Base-by-base conservation (phyloP, 106 monocot genomes). In the Dendrobium huoshanense region DNA sequence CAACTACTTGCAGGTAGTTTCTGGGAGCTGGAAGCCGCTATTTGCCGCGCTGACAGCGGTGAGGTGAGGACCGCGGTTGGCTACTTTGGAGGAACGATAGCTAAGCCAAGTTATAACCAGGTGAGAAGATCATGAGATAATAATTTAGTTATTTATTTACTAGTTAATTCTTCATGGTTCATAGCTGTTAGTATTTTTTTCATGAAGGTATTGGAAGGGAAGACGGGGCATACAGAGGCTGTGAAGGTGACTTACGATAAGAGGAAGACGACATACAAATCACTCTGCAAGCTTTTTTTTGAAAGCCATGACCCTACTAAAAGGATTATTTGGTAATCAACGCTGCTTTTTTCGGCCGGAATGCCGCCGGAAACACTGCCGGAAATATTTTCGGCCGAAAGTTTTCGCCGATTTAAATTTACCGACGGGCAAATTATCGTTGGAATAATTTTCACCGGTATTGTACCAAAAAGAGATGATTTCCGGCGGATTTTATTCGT, bases 261-360 rank as follows among this genome's bases (percentile, higher is more conserved):
- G 55, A 73, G 81, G 16, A 82, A 45, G 68, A 77, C 72, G 16
- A 81, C 86, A 20, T 86, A 81, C 47, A 78, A 72, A 67, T 83
- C 81, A 27, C 43, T 89, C 19, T 86, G 86, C 79, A 68, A 79
- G 55, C 51, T 84, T 68, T 89, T 89, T 86, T 86, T 78, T 77
- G 55, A 59, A 75, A 86, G 79, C 86, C 89, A 89, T 81, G 86
- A 89, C 73, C 86, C 89, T 6, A 89, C 89, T 20, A 82, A 86
- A 89, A 89, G 77, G 70, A 74, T 31, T 89, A 84, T 58, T 76
- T 89, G 81, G 89, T 89, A 84, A n/a, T 22, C 13, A 67, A 49
- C 7, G 7, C 41, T 31, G 51, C 20, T 3, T 41, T 58, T 33
- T 18, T 25, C 59, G 1, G 31, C 1, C 31, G 0, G 31, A 31